Conservation (phyloP, 2,329 filamentous ascomycete genomes). For the Arthrobotrys sinensis region DNA sequence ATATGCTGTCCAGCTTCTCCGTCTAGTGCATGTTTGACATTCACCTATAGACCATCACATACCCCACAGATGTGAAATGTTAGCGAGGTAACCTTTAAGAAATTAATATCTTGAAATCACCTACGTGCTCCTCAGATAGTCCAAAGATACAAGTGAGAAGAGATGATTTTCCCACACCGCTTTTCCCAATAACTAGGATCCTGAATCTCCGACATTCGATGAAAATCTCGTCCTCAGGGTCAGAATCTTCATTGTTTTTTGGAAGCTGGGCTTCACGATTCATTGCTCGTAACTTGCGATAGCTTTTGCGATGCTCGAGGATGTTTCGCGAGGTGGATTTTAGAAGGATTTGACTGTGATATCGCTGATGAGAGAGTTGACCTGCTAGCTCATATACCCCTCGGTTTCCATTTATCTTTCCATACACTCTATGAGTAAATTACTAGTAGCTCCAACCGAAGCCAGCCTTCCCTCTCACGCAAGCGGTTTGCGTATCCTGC, state of each 20-base stretch:
- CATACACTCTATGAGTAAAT: too few relatives aligned
- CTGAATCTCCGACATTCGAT: slow-evolving; percentile 3
- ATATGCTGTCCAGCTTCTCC: slow-evolving; percentile 2
- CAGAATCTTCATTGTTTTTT: neutral
- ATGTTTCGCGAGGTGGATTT: neutral
- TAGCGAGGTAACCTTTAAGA: neutral
- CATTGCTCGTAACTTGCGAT: neutral
- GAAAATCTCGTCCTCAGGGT: slow-evolving; percentile 4
- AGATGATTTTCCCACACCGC: slow-evolving; percentile 4
- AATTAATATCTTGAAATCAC: neutral
- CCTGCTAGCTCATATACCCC: too few relatives aligned
- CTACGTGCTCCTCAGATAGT: slow-evolving; percentile 4
- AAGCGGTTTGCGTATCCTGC: too few relatives aligned
- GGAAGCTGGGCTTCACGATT: neutral
- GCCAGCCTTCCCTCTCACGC: too few relatives aligned
- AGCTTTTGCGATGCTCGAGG: neutral
- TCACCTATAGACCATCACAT: neutral
- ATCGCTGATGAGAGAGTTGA: too few relatives aligned
- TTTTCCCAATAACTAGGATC: slow-evolving; percentile 4
- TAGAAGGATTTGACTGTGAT: neutral
- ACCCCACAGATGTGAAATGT: neutral
- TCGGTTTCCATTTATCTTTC: too few relatives aligned
- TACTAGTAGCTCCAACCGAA: too few relatives aligned
- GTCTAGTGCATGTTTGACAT: slow-evolving; percentile 11
- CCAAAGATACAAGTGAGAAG: slow-evolving; percentile 5